phyloP scores from a whole-genome alignment of 495 filamentous ascomycete species.

The Penicillium waksmanii region DNA sequence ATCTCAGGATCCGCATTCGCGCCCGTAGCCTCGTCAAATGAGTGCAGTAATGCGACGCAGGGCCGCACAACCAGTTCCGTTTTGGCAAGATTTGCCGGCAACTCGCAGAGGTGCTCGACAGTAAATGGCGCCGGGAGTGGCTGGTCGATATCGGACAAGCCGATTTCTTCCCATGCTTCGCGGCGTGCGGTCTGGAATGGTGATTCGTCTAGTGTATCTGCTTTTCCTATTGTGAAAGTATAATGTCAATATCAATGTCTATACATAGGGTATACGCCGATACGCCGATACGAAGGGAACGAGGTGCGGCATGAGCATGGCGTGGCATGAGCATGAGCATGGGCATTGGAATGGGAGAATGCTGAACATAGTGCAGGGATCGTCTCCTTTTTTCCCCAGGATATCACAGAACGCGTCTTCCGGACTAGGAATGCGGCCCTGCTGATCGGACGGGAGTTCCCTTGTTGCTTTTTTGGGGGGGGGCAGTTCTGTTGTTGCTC shows the following conservation, averaged over 20 bases:
- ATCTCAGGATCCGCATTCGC: slow-evolving; percentile 61
- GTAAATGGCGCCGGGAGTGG: slow-evolving; percentile 70
- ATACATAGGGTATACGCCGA: background rate
- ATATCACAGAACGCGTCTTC: background rate
- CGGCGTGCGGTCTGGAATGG: slow-evolving; percentile 78
- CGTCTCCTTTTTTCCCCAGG: background rate
- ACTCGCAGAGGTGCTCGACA: slow-evolving; percentile 82
- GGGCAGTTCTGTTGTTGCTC: slow-evolving; percentile 3
- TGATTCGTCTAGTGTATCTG: slow-evolving; percentile 51
- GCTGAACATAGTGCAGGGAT: background rate
- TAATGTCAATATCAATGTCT: slow-evolving; percentile 4
- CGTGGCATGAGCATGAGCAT: no score
- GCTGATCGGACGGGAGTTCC: slow-evolving; percentile 2
- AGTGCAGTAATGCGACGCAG: slow-evolving; percentile 80
- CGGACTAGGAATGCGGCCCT: slow-evolving; percentile 1
- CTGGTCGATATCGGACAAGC: slow-evolving; percentile 67
- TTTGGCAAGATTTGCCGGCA: slow-evolving; percentile 77
- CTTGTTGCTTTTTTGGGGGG: slow-evolving; percentile 8
- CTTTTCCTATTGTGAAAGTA: slow-evolving; percentile 42
- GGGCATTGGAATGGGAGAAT: slow-evolving; percentile 1
- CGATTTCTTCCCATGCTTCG: slow-evolving; percentile 91
- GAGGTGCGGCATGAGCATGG: no score
- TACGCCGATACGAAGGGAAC: background rate
- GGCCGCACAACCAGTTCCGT: slow-evolving; percentile 83
- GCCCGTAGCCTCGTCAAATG: slow-evolving; percentile 47